Evolutionary conservation across 148 eudicot genomes (phyloP), one percentile per base, ranked within the genome.

Genomic region (Cornus florida): DNA sequence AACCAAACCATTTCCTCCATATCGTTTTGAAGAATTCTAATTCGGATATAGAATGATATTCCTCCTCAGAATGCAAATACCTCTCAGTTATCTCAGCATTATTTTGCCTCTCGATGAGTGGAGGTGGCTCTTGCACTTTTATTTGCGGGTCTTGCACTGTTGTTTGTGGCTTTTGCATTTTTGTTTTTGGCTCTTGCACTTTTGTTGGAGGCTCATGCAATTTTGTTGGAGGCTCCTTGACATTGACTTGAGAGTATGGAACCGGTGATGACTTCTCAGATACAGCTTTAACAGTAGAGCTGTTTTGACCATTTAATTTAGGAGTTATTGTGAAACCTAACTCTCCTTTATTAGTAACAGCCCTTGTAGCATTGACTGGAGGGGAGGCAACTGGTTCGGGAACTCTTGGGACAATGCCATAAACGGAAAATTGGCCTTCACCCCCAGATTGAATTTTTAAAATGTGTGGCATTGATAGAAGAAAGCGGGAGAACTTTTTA

Each of bases 391-490:
- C 82, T 59, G 83, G 66, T 66, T 82, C 81, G 20, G 74, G 66
- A 79, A 19, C 46, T 85, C 77, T 85, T 9, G 77, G 75, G 67
- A 81, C 74, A 20, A 83, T 84, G 46, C 89, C 80, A n/a, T 70
- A 70, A 16, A 88, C 78, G 20, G 81, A 56, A 74, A 50, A 70
- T 68, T 79, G 85, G 62, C 96, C 92, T 75, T 90, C 90, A 46
- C 23, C 73, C 57, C 46, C 60, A 71, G 79, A 24, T 62, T 85
- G 81, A 80, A 88, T 79, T 82, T 85, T 87, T 23, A 94, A 74
- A 82, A 92, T 81, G 46, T 86, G 85, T n/a, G 98, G 95, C 88
- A 92, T 86, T 6, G 98, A 90, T 33, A 53, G 59, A 66, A 97
- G 89, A 77, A 97, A 85, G 11, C 79, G 83, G 66, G 96, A 90